phyloP scores from a whole-genome alignment of 1,139 yeast genomes.

The Geotrichum cucujoidarum region DNA sequence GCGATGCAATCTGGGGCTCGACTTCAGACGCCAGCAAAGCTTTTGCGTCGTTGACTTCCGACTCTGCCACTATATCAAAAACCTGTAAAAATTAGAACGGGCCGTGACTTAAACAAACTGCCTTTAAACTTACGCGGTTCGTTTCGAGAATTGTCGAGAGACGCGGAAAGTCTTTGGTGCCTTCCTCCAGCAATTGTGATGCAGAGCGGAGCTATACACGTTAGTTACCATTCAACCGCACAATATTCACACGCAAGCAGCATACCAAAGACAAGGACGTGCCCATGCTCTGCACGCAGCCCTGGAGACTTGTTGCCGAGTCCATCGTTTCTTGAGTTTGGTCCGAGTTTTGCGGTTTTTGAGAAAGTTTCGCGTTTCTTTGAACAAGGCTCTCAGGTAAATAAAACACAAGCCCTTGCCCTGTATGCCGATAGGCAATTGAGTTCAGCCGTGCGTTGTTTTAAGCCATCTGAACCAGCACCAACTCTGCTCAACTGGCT shows the following conservation, averaged over 20 bases:
- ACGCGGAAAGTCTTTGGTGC: slow-evolving; percentile 27
- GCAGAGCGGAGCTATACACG: slow-evolving; percentile 20
- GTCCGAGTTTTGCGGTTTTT: too few relatives aligned
- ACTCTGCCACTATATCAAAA: slow-evolving; percentile 33
- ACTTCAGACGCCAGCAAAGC: slow-evolving; percentile 28
- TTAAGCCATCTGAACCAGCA: too few relatives aligned
- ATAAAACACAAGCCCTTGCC: too few relatives aligned
- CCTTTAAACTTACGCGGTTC: slow-evolving; percentile 20
- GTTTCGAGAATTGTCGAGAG: slow-evolving; percentile 26
- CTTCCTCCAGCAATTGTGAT: slow-evolving; percentile 23
- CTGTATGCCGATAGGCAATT: too few relatives aligned
- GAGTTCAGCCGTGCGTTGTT: too few relatives aligned
- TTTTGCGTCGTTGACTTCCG: slow-evolving; percentile 28
- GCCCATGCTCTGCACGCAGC: slow-evolving; percentile 16
- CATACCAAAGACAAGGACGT: slow-evolving; percentile 13
- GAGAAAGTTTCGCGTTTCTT: too few relatives aligned
- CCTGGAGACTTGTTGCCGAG: slow-evolving; percentile 10
- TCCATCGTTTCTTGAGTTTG: too few relatives aligned
- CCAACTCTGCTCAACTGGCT: too few relatives aligned
- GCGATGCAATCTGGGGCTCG: slow-evolving; percentile 30
- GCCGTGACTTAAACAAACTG: too few relatives aligned
- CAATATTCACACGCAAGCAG: too few relatives aligned
- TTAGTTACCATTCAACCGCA: background rate
- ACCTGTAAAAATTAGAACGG: slow-evolving; percentile 20
- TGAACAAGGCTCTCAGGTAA: too few relatives aligned